Percentiles rank a stretch among this genome's conserved stretches.
phyloP scores from a whole-genome alignment of 2,329 filamentous ascomycete genomes.

The Pyrenophora graminea region DNA sequence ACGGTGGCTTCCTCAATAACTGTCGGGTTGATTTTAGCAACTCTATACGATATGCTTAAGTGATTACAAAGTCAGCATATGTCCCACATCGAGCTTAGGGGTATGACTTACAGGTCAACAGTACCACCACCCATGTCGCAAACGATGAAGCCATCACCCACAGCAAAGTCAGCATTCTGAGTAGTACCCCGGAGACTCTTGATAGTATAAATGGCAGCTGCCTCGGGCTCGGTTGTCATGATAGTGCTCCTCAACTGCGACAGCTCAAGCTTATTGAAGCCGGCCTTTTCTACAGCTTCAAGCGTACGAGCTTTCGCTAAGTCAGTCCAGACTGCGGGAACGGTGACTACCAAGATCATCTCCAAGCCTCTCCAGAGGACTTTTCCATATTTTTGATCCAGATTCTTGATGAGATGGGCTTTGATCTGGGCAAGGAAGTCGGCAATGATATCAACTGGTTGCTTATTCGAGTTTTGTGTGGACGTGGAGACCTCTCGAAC shows the following conservation, averaged over 20 bases:
- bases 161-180: conserved; percentile 16
- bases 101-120: conserved; percentile 22
- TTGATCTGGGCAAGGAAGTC: conserved; percentile 34
- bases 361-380: conserved; percentile 16
- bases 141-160: conserved; percentile 30
- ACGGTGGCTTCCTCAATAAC: conserved; percentile 28
- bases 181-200: conserved; percentile 11
- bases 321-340: conserved; percentile 36
- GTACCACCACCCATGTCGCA: conserved; percentile 41
- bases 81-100: neutral
- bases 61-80: neutral
- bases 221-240: conserved; percentile 27
- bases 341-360: conserved; percentile 27
- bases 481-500: conserved; percentile 12
- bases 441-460: conserved; percentile 35
- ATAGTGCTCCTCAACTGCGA: conserved; percentile 13
- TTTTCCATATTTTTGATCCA: conserved; percentile 26
- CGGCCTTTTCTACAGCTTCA: conserved; percentile 23
- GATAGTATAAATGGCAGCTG: conserved; percentile 35
- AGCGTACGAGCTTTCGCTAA: conserved; percentile 24
- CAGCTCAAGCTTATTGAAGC: conserved; percentile 21
- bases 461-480: neutral
- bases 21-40: conserved; percentile 14
- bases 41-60: conserved; percentile 24
- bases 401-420: conserved; percentile 25